A percentile compares a stretch with the other conserved stretches of the same genome.
phyloP scores from a whole-genome alignment of 495 filamentous ascomycete genomes.

The Beverwykella pulmonaria region DNA sequence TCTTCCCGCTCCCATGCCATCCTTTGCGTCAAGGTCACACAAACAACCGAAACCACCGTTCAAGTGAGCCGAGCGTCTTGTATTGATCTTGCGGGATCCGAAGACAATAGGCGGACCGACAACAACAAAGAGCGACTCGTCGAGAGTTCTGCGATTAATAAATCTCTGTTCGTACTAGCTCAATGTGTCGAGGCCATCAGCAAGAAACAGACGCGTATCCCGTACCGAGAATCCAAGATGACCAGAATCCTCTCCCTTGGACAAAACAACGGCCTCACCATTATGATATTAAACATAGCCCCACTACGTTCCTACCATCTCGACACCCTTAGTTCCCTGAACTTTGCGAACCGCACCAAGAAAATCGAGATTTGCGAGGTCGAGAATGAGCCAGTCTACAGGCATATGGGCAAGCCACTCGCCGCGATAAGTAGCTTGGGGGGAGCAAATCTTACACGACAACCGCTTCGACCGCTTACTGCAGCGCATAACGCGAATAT shows the following conservation, averaged over 20 bases:
- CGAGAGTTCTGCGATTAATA: conserved; percentile 98
- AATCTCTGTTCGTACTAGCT: conserved; percentile 89
- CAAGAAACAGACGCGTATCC: conserved; percentile 77
- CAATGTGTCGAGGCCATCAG: conserved; percentile 96
- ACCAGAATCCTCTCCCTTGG: conserved; percentile 89
- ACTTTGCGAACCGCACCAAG: conserved; percentile 93
- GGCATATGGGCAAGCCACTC: conserved; percentile 53
- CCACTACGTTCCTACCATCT: conserved; percentile 85
- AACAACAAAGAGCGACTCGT: conserved; percentile 92
- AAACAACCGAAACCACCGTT: conserved; percentile 70
- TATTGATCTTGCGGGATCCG: conserved; percentile 94
- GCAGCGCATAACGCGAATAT: conserved; percentile 62
- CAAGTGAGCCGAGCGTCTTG: conserved; percentile 83
- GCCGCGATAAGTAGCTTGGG: conserved; percentile 53
- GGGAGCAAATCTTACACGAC: conserved; percentile 59
- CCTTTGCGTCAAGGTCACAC: conserved; percentile 82
- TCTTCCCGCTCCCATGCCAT: conserved; percentile 94
- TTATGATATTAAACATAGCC: conserved; percentile 96
- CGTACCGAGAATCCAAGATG: conserved; percentile 96
- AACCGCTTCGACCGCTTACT: conserved; percentile 75
- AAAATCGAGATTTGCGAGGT: conserved; percentile 94
- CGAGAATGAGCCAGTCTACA: conserved; percentile 88
- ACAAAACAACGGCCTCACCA: conserved; percentile 91
- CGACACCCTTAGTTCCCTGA: conserved; percentile 90
- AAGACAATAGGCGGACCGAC: conserved; percentile 92